Conservation (phyloP, 1,284 basidiomycete species). For the Cutaneotrichosporon sp. region DNA sequence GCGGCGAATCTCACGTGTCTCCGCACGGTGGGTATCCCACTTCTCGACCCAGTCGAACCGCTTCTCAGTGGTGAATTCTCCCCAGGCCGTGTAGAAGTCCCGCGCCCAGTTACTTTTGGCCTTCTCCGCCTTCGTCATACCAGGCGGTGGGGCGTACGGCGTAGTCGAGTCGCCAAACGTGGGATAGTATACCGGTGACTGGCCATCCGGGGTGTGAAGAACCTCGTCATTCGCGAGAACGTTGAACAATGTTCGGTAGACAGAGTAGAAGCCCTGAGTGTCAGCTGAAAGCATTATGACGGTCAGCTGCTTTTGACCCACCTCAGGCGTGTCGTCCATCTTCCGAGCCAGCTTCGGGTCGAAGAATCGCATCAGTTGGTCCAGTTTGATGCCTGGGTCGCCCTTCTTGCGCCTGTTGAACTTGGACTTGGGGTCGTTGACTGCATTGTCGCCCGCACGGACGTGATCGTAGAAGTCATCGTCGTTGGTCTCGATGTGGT, state of each 20-base stretch:
- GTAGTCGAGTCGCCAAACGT: conserved; percentile 78
- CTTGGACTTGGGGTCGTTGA: conserved; percentile 50
- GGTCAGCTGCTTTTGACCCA: conserved; percentile 43
- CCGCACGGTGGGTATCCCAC: conserved; percentile 78
- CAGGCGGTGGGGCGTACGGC: conserved; percentile 55
- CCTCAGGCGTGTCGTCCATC: conserved; percentile 66
- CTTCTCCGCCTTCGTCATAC: conserved; percentile 49
- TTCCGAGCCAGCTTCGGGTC: conserved; percentile 67
- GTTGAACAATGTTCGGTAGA: conserved; percentile 83
- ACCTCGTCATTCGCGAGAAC: conserved; percentile 79
- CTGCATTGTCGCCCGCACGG: conserved; percentile 56
- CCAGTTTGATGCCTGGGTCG: conserved; percentile 71
- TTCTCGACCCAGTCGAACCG: conserved; percentile 84
- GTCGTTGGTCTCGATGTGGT: conserved; percentile 76
- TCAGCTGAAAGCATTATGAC: too few species aligned
- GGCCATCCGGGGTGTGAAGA: conserved; percentile 54
- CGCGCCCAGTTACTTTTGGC: conserved; percentile 53
- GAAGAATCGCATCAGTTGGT: conserved; percentile 82
- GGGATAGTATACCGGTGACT: conserved; percentile 57
- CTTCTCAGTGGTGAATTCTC: conserved; percentile 81
- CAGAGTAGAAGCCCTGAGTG: conserved; percentile 76
- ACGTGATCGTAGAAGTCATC: conserved; percentile 82
- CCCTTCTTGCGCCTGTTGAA: conserved; percentile 58
- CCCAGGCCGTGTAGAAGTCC: conserved; percentile 82
- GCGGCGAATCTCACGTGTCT: conserved; percentile 76